Base-by-base conservation (phyloP, 768 basidiomycete species). In the Suillus decipiens region DNA sequence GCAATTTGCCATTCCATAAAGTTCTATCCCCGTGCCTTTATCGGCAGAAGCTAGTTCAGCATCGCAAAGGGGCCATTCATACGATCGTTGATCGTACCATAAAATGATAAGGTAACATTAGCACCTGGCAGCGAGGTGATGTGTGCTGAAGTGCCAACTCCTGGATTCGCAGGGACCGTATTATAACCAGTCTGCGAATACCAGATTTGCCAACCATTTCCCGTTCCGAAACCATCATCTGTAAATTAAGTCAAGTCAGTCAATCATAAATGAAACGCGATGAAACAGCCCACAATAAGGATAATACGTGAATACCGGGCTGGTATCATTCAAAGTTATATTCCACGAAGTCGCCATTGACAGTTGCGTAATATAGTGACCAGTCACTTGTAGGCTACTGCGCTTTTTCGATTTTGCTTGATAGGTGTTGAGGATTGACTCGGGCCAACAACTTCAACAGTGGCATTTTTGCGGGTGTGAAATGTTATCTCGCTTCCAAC, bases 81-180 rank as follows among this genome's bases (percentile, higher is more conserved):
- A 28, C n/a, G 11, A 34, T 47, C 2, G 7, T 22, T 28, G 10
- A 17, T 51, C 69, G 3, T 43, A 72, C 73, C 73, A 45, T 70
- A 70, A 61, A 73, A 75, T n/a, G 71, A 60, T 2, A 74, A 58
- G 12, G 63, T 60, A 12, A 74, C 42, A 55, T 67, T 72, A 6
- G 72, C 72, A 12, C 70, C 72, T 19, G 68, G 60, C 4, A 66
- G 51, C 2, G 69, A 66, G 17, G 72, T 74, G 15, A 68, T 43
- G 28, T 64, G 61, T 24, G 36, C 41, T 42, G 63, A 41, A 28
- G 33, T 39, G 24, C 64, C 65, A 28, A 45, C 24, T 39, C 48
- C 58, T 50, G 53, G 22, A 41, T 62, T 31, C 10, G 43, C 65
- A 22, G 10, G 10, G 8, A 33, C 42, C 22, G 64, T 39, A 14